Evolutionary conservation across 2,329 filamentous ascomycete genomes (phyloP).

Genomic region (Ceratocystis cubensis): DNA sequence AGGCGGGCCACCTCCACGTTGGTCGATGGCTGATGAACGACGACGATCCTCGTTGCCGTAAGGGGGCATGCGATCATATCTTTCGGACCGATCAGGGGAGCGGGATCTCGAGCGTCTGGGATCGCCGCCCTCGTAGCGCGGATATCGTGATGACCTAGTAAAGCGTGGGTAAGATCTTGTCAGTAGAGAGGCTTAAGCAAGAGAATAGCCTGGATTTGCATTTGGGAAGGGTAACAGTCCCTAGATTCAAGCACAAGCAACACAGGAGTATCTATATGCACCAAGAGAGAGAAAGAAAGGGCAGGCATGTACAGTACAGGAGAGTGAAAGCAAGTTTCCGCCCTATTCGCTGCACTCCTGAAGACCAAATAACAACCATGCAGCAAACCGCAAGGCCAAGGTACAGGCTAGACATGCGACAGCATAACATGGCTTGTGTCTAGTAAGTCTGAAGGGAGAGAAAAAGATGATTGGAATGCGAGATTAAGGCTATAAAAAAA

Average conservation of each 20-base stretch:
- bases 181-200: background rate
- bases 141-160: slow-evolving; percentile 41
- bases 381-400: slow-evolving; percentile 12
- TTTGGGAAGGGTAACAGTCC: background rate
- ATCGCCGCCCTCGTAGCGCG: slow-evolving; percentile 47
- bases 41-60: slow-evolving; percentile 56
- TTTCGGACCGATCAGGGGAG: slow-evolving; percentile 55
- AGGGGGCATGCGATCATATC: slow-evolving; percentile 44
- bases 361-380: background rate
- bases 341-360: background rate
- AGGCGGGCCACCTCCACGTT: slow-evolving; percentile 40
- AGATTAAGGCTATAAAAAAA: slow-evolving; percentile 8
- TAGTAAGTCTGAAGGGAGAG: background rate
- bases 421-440: background rate
- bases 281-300: background rate
- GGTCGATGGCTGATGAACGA: slow-evolving; percentile 40
- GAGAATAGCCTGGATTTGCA: background rate
- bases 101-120: slow-evolving; percentile 50
- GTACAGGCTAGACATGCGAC: background rate
- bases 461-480: slow-evolving; percentile 1
- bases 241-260: background rate
- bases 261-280: background rate
- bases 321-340: background rate
- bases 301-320: background rate
- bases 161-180: background rate